Evolutionary conservation across 257 asterid genomes (phyloP), one percentile per base, ranked within the genome.

Genomic region (Fraxinus anomala): DNA sequence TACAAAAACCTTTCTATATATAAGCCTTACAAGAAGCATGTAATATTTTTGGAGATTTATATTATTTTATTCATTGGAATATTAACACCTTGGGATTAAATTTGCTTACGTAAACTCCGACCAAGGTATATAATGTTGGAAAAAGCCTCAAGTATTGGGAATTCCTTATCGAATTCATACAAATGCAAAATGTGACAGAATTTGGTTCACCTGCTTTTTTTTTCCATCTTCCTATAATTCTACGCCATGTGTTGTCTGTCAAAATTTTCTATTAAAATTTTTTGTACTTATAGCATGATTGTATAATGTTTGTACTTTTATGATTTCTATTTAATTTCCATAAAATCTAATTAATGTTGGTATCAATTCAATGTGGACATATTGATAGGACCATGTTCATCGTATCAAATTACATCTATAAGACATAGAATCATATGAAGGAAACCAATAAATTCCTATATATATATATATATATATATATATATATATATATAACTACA

Each of bases 51-150:
- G 40, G 40, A 36, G 40, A 54, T 19, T 54, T 14, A 14, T 30
- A 63, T 54, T 54, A 54, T 54, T 36, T 36, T 36, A 36, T 49
- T 16, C 59, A 56, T 76, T 3, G 26, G 49, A 65, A 44, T 75
- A 76, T 71, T 31, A 76, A 68, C 63, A 40, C 67, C 47, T 78
- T 42, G 88, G 85, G 82, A 81, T 81, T 82, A 37, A 70, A 76
- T 83, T 66, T 74, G 84, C 39, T 77, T 81, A 37, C 81, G 79
- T 76, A 73, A 83, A 78, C 65, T 82, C 87, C 84, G 83, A 79
- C 86, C 76, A 74, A 68, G 75, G 80, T 26, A 26, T 26, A 26
- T 30, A 30, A 2, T 30, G 33, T 30, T 30, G 33, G 33, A 30
- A 30, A 30, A 30, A 30, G 4, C 33, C 33, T 30, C 33, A 30